Evolutionary conservation across 768 basidiomycete species (phyloP).

Genomic region (Favolaschia claudopus): DNA sequence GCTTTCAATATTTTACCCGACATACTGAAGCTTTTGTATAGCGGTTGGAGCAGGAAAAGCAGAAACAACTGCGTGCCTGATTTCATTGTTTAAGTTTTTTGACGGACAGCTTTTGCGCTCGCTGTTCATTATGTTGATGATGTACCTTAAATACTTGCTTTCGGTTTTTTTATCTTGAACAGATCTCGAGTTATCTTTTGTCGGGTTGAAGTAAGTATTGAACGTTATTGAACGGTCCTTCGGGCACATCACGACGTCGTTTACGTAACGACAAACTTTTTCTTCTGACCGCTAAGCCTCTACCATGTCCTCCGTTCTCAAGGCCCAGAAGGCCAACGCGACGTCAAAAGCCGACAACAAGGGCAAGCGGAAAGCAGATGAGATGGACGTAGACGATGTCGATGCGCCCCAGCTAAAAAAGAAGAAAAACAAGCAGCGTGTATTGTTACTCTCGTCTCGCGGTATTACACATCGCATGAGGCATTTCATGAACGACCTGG

Average conservation of each 20-base stretch:
- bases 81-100: slow-evolving; percentile 7
- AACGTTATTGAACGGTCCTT: no score
- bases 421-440: slow-evolving; percentile 94
- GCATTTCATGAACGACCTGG: slow-evolving; percentile 95
- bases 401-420: slow-evolving; percentile 49
- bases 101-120: slow-evolving; percentile 9
- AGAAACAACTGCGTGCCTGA: slow-evolving; percentile 70
- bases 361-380: slow-evolving; percentile 66
- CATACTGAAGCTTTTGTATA: slow-evolving; percentile 36
- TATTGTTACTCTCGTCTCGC: slow-evolving; percentile 89
- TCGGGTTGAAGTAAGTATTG: no score
- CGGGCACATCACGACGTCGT: no score
- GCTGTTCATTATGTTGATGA: slow-evolving; percentile 4
- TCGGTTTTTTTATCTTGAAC: slow-evolving; percentile 12
- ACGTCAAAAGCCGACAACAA: slow-evolving; percentile 54
- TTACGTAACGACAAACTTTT: slow-evolving; percentile 12
- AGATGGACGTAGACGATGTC: slow-evolving; percentile 60
- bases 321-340: slow-evolving; percentile 64
- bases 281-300: not conserved
- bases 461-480: slow-evolving; percentile 97
- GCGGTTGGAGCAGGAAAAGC: slow-evolving; percentile 90
- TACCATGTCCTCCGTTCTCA: slow-evolving; percentile 71
- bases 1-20: slow-evolving; percentile 6
- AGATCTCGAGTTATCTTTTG: slow-evolving; percentile 4
- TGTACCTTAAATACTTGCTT: slow-evolving; percentile 16